Conservation (phyloP, 441 rosid genomes). For the Adansonia rubrostipa region DNA sequence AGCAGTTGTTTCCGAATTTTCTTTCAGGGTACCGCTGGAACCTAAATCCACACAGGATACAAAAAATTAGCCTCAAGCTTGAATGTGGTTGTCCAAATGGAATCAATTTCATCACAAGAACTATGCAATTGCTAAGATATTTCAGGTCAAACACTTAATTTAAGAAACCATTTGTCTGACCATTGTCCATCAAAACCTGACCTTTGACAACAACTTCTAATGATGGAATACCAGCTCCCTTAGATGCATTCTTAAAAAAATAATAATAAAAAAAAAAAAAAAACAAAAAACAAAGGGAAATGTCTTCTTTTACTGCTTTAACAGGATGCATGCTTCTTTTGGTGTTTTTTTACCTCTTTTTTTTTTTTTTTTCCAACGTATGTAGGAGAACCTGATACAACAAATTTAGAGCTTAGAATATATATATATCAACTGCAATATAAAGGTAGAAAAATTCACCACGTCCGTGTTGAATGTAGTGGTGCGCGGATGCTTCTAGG, state of each 20-base stretch:
- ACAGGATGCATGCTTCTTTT: background rate
- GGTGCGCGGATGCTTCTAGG: conserved; percentile 37
- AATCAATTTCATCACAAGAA: background rate
- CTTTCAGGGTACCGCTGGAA: conserved; percentile 17
- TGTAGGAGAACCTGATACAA: background rate
- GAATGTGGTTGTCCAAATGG: background rate
- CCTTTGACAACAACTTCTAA: background rate
- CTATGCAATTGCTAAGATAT: background rate
- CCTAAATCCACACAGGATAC: conserved; percentile 28
- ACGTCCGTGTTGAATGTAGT: conserved; percentile 27
- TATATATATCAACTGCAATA: background rate
- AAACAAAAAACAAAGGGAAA: background rate
- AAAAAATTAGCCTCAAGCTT: conserved; percentile 12
- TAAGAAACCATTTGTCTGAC: background rate
- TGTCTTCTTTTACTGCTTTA: background rate
- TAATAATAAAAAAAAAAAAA: too few relatives aligned
- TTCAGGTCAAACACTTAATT: background rate
- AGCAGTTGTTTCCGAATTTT: conserved; percentile 46
- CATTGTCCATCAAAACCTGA: background rate
- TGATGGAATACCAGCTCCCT: background rate
- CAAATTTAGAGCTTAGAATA: background rate
- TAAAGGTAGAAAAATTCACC: conserved; percentile 34
- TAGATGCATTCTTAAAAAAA: background rate
- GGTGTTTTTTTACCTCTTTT: background rate
- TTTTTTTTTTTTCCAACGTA: background rate